Percentiles rank a stretch among this genome's conserved stretches.
Conservation (phyloP, 2,329 filamentous ascomycete genomes). For the Fusarium metavorans region DNA sequence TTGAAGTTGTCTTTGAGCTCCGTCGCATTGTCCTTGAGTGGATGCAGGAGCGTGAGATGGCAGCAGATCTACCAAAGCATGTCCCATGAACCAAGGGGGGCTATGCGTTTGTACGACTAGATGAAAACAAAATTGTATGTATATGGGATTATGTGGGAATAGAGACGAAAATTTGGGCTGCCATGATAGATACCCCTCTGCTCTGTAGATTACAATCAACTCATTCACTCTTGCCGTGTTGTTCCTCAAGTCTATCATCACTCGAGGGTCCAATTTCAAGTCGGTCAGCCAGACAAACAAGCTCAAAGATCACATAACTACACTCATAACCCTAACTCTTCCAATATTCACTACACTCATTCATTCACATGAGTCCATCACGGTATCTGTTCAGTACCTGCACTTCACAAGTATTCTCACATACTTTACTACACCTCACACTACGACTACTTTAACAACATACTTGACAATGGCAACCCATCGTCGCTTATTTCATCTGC, state of each 20-base stretch:
- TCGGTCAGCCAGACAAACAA: not conserved
- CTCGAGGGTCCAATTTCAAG: not conserved
- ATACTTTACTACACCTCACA: not conserved
- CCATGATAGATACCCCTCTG: constrained; percentile 43
- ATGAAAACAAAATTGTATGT: constrained; percentile 12
- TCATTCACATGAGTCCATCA: not conserved
- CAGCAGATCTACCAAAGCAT: constrained; percentile 24
- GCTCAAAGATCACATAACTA: not conserved
- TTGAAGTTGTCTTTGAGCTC: constrained; percentile 92
- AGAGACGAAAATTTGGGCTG: not conserved
- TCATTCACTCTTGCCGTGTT: not conserved
- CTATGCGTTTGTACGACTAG: constrained; percentile 17
- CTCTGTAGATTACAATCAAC: constrained; percentile 39
- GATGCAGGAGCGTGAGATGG: constrained; percentile 51
- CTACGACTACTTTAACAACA: not conserved
- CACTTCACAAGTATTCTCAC: not conserved
- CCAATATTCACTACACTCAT: not conserved
- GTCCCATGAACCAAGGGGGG: not conserved
- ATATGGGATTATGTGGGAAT: constrained; percentile 14
- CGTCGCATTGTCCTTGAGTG: constrained; percentile 77
- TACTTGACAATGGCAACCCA: constrained; percentile 21
- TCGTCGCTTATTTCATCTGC: constrained; percentile 29
- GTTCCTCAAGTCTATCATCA: not conserved
- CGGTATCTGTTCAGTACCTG: not conserved
- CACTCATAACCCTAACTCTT: not conserved